Evolutionary conservation across 2,329 filamentous ascomycete genomes (phyloP), one percentile per base, ranked within the genome.

Genomic region (Penicillium sp.): DNA sequence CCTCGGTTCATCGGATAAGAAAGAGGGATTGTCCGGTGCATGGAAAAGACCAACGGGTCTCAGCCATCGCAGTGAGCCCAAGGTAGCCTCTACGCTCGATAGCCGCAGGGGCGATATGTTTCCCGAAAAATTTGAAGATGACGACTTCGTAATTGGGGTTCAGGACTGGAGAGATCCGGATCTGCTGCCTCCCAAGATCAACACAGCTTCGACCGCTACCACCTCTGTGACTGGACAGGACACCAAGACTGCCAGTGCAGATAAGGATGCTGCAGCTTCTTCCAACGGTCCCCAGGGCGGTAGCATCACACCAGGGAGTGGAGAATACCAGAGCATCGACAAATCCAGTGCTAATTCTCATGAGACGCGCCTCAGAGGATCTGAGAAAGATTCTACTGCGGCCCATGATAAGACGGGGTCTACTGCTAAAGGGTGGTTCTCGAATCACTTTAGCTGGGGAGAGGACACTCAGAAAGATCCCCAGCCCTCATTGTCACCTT

Each of bases 151-250:
- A 37, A 91, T 92, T 60, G 88, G 88, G n/a, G 83, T 90, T 11
- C 87, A 93, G 57, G 88, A 93, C 64, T 92, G 88, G 88, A 80
- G 88, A 57, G 88, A 93, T 65, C 86, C 87, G 5, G 87, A 89
- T 64, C 72, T 89, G 14, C 75, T 89, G 18, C 77, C 76, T 2
- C 65, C 72, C 33, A 68, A 69, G 41, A 63, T 57, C 49, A 66
- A 57, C 30, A 48, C 54, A 25, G 50, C 56, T 18, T 50, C 54
- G 14, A 56, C 52, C n/a, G 57, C 59, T 34, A 70, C 54, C 51
- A 57, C 52, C 19, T 46, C 55, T 27, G 42, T 43, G n/a, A 53
- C 59, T 28, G 59, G 55, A 18, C 60, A 65, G 33, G 58, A 63
- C 18, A 49, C 47, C 12, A 73, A 72, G 49, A 52, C 58, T 28